Evolutionary conservation across 805 yeast species (phyloP).

Genomic region (Zygoascus biomembranicola): DNA sequence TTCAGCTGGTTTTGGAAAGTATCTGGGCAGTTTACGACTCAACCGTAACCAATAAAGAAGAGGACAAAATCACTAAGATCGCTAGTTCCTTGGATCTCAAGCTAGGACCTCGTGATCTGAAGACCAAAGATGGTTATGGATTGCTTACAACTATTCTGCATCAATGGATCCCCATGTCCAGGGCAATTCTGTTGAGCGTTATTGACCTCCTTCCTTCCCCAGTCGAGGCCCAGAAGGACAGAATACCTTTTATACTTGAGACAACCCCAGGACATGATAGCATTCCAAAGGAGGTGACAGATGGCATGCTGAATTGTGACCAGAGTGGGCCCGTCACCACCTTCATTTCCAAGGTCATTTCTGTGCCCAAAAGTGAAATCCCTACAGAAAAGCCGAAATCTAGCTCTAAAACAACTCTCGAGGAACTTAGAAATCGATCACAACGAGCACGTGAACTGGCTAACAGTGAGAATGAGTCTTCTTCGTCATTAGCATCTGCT

Average conservation of each 20-base stretch:
- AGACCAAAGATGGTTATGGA: conserved; percentile 65
- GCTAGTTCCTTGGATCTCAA: conserved; percentile 61
- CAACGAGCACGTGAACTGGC: conserved; percentile 19
- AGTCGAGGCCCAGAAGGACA: conserved; percentile 55
- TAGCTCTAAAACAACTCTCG: conserved; percentile 8
- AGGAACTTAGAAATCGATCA: conserved; percentile 18
- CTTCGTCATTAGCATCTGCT: conserved; percentile 31
- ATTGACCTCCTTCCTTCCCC: conserved; percentile 86
- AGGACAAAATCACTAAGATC: conserved; percentile 67
- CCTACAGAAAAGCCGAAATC: conserved; percentile 35
- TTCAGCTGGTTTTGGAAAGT: conserved; percentile 75
- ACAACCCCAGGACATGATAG: conserved; percentile 44
- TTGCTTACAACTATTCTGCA: conserved; percentile 62
- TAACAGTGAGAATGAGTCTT: conserved; percentile 21
- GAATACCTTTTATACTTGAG: conserved; percentile 61
- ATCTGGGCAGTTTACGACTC: conserved; percentile 87
- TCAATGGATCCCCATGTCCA: conserved; percentile 92
- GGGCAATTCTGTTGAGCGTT: conserved; percentile 75
- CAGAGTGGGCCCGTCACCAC: conserved; percentile 59
- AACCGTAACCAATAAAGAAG: conserved; percentile 54
- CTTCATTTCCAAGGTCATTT: conserved; percentile 81
- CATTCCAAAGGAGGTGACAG: conserved; percentile 41
- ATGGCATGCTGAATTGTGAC: conserved; percentile 61
- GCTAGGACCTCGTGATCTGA: conserved; percentile 63
- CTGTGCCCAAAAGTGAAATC: conserved; percentile 73